Evolutionary conservation across 345 rosid species (phyloP), one percentile per base, ranked within the genome.

Genomic region (Hevea brasiliensis): DNA sequence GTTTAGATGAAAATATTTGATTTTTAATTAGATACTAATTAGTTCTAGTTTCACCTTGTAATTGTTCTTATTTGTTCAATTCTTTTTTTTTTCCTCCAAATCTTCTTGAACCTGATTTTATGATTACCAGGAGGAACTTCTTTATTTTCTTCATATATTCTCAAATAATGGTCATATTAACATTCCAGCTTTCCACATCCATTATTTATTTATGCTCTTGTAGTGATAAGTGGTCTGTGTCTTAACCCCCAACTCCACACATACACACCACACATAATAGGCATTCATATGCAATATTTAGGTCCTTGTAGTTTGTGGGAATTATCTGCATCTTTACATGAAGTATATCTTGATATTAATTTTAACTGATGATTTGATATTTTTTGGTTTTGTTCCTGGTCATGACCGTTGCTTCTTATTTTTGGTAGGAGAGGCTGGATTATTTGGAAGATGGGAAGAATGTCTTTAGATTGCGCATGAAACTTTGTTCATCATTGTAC

Each of bases 371-470:
- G 42, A 9, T 56, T 63, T 17, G 44, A 23, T 37, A 35, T 65
- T 73, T 9, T 68, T 53, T 68, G 26, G 51, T 51, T 59, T 24
- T 54, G 17, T 67, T 55, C 32, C 20, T 27, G 50, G 23, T 18
- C n/a, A 44, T 57, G 48, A 61, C 20, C 27, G 18, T 64, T 79
- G 37, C 21, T 70, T 66, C 40, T 72, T 51, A 24, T 12, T 26
- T 75, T 85, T 70, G 20, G 68, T 84, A 95, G 99, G 98, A 95
- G 84, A 88, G 98, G 84, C 79, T 92, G 81, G 97, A 95, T 79
- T 95, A 89, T 79, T 77, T 92, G 89, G 99, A 95, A 89, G 99
- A 95, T 84, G 98, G 98, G 73, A 95, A 92, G 76, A 89, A 78
- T 80, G 79, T 91, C 73, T 95, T 91, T 70, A 91, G 83, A 83